A percentile compares a stretch with the other conserved stretches of the same genome.
These are phyloP conservation scores for Geotrichum phurueaensis DNA, from an alignment of 1,139 yeast species.

Conservation along the genomic window DNA sequence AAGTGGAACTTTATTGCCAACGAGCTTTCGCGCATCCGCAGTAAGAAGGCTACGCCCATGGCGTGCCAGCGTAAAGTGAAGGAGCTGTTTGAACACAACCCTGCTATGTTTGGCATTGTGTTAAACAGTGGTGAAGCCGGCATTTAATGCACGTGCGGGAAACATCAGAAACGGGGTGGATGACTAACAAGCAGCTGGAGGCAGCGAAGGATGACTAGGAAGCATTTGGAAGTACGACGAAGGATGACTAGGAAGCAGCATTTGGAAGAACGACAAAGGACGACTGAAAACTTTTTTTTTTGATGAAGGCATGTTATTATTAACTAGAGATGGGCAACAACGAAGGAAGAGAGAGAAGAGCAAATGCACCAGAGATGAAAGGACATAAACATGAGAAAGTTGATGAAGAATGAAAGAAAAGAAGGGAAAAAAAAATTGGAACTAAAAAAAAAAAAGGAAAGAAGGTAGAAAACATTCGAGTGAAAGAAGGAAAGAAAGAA, in stretches of 20 bases:
- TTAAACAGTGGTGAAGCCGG: constrained; percentile 13
- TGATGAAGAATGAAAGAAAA: not conserved
- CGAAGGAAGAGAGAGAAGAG: not conserved
- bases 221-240: too few relatives aligned
- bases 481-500: not conserved
- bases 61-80: constrained; percentile 56
- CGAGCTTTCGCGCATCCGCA: constrained; percentile 56
- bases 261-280: not conserved
- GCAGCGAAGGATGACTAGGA: not conserved
- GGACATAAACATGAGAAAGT: not conserved
- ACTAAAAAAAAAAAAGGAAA: not conserved
- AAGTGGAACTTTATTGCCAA: constrained; percentile 61
- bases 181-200: not conserved
- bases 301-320: not conserved
- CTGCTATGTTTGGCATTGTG: constrained; percentile 50
- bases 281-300: not conserved
- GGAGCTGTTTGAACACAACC: constrained; percentile 50
- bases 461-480: not conserved
- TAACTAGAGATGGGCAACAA: not conserved
- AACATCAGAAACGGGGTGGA: too few relatives aligned
- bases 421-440: not conserved
- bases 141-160: not conserved
- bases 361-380: not conserved
- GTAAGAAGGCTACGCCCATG: constrained; percentile 48
- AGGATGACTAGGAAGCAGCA: too few relatives aligned